A percentile compares a stretch with the other conserved stretches of the same genome.
These are phyloP conservation scores for Leishmania aethiopica DNA, from an alignment of 208 protist species.

Conservation along the genomic window DNA sequence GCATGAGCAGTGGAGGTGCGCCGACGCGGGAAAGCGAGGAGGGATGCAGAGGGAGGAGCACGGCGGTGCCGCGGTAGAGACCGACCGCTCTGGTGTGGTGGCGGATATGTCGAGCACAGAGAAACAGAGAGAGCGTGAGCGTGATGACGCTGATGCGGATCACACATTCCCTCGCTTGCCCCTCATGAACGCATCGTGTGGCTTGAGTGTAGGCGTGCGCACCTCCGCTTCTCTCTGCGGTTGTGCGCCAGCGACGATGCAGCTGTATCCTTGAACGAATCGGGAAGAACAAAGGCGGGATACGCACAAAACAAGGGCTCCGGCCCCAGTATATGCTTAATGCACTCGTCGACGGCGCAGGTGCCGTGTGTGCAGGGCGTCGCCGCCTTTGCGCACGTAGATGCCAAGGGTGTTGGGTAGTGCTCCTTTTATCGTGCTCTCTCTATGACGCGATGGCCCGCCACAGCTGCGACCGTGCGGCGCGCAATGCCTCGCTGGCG, in stretches of 20 bases:
- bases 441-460: conserved; percentile 1
- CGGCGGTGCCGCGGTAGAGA: background rate
- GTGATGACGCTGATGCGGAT: background rate
- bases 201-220: background rate
- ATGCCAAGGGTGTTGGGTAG: background rate
- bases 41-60: background rate
- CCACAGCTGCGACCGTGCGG: background rate
- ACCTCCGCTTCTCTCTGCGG: background rate
- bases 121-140: background rate
- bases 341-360: background rate
- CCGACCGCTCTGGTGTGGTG: background rate
- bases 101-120: background rate
- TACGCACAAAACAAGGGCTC: background rate
- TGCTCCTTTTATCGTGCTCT: background rate
- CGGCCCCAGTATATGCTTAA: background rate
- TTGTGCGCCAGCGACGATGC: background rate
- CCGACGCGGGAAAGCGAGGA: background rate
- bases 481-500: background rate
- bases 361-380: background rate
- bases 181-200: background rate
- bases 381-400: background rate
- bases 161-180: background rate
- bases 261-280: background rate
- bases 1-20: background rate
- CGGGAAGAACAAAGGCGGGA: background rate